A percentile compares a stretch with the other conserved stretches of the same genome.
These are phyloP conservation scores for Lepiota venenata DNA, from an alignment of 768 basidiomycete genomes.

Conservation along the genomic window DNA sequence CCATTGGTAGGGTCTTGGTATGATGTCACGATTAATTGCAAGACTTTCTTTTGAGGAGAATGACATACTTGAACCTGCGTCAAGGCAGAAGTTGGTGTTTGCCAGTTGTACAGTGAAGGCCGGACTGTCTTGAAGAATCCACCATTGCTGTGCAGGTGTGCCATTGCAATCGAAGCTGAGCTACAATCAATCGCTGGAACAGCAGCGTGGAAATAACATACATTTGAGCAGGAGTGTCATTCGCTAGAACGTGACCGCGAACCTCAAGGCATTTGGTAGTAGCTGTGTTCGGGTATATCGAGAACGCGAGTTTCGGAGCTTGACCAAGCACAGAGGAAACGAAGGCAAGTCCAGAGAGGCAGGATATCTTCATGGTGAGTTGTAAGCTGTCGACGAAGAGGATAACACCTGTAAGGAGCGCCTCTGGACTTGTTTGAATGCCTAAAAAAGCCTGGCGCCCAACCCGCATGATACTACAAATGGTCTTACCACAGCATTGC, in stretches of 20 bases:
- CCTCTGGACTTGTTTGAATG: no score
- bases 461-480: no score
- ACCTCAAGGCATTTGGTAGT: slow-evolving; percentile 23
- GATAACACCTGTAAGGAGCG: no score
- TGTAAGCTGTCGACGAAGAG: neutral
- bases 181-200: neutral
- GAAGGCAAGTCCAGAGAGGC: neutral
- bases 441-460: no score
- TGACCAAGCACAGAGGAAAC: neutral
- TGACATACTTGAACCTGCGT: slow-evolving; percentile 21
- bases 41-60: neutral
- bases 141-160: slow-evolving; percentile 23
- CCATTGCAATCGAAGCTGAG: slow-evolving; percentile 26
- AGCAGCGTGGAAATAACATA: slow-evolving; percentile 1
- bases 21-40: neutral
- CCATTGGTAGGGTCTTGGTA: slow-evolving; percentile 12
- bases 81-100: slow-evolving; percentile 23
- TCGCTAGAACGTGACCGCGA: slow-evolving; percentile 10
- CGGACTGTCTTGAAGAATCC: slow-evolving; percentile 13
- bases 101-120: slow-evolving; percentile 18
- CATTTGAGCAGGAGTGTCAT: slow-evolving; percentile 25
- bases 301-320: neutral
- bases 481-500: no score
- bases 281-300: slow-evolving; percentile 23
- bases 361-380: neutral